Base-by-base conservation (phyloP, 495 filamentous ascomycete species). In the Xylaria grammica region DNA sequence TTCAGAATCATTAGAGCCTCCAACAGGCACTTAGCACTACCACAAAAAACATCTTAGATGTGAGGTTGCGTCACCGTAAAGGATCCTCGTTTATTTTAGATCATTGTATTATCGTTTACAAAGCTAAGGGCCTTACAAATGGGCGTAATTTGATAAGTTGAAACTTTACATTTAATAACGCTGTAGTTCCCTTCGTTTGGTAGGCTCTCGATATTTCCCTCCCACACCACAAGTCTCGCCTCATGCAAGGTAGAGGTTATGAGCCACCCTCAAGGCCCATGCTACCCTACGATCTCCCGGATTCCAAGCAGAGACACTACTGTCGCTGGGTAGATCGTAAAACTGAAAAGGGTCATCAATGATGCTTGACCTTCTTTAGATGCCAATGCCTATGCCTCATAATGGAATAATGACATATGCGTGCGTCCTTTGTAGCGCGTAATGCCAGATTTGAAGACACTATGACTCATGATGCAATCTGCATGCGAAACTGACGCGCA, bases 71-170 rank as follows among this genome's bases (percentile, higher is more conserved):
- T 53, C 51, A 34, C n/a, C 29, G 30, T 13, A 42, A 17, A 56
- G 40, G 15, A 4, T 26, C 8, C 27, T n/a, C n/a, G n/a, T 20
- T 60, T 1, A 11, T 60, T 48, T 55, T 55, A 62, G 60, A 48
- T 63, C 40, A 63, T 55, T 22, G n/a, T 45, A 17, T 53, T 62
- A 55, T 55, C 60, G 46, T 19, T 51, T 22, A n/a, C 24, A 6
- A 22, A 6, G 11, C 30, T 48, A 19, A 34, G 34, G 10, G 34
- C 22, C 15, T 22, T 15, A 52, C 38, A 48, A 27, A 32, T 26
- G n/a, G n/a, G n/a, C 6, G 22, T 53, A 24, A 29, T 44, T 20
- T n/a, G 17, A 40, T 20, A 15, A 52, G n/a, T 30, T 26, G 24
- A 19, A 5, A 6, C 3, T 38, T 38, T 24, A 46, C 32, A 38